phyloP scores from a whole-genome alignment of 495 filamentous ascomycete species.

The Neurospora discreta region DNA sequence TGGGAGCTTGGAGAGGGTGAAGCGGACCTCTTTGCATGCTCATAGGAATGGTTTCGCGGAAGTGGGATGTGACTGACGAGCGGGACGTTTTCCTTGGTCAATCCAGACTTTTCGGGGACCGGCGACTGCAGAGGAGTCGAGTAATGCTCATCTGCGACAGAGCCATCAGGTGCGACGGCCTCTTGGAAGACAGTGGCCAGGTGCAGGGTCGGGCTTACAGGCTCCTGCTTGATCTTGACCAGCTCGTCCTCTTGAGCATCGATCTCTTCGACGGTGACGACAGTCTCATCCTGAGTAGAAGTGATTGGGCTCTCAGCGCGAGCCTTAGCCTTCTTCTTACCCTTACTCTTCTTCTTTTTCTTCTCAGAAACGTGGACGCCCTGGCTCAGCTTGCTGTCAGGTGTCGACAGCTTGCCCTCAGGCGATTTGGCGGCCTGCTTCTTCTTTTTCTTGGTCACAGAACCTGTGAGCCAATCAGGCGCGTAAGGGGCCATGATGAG shows the following conservation, averaged over 20 bases:
- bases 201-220: not conserved
- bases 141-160: not conserved
- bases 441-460: not conserved
- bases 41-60: not conserved
- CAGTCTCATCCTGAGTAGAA: not conserved
- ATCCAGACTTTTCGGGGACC: not conserved
- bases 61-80: not conserved
- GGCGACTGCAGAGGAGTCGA: not conserved
- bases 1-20: not conserved
- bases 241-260: not conserved
- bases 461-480: not conserved
- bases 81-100: not conserved
- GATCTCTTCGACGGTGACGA: not conserved
- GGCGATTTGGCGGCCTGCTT: not conserved
- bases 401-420: not conserved
- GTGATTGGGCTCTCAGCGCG: not conserved
- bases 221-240: not conserved
- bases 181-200: not conserved
- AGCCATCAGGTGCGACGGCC: not conserved
- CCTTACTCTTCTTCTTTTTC: not conserved
- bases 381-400: not conserved
- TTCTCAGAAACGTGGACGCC: not conserved
- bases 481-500: not conserved
- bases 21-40: not conserved
- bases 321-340: not conserved